Evolutionary conservation across 192 early-diverging fungal genomes (phyloP).

Genomic region (Phlyctochytrium bullatum): DNA sequence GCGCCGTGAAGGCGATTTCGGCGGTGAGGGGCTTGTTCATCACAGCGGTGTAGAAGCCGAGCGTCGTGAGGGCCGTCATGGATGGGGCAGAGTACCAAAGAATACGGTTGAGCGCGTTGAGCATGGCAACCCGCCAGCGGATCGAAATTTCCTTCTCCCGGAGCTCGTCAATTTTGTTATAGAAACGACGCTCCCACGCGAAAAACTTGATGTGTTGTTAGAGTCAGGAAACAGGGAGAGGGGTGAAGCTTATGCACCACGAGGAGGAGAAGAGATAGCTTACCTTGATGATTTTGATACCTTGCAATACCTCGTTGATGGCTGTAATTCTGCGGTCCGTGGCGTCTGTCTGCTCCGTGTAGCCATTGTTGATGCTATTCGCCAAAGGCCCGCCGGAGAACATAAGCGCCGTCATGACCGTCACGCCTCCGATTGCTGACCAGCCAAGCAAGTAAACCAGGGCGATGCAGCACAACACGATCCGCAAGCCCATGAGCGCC

Average conservation of each 20-base stretch:
- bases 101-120: conserved; percentile 28
- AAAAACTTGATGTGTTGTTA: no score
- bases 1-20: conserved; percentile 55
- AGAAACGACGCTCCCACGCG: conserved; percentile 28
- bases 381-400: conserved; percentile 22
- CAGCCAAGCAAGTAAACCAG: conserved; percentile 74
- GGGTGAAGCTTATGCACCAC: no score
- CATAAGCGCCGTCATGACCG: conserved; percentile 47
- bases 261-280: no score
- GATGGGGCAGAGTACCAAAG: conserved; percentile 52
- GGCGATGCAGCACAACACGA: conserved; percentile 55
- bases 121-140: conserved; percentile 5
- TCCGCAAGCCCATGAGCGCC: not conserved
- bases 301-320: conserved; percentile 59
- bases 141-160: conserved; percentile 19
- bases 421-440: conserved; percentile 73
- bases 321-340: conserved; percentile 72
- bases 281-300: conserved; percentile 31
- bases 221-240: no score
- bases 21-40: conserved; percentile 57
- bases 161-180: conserved; percentile 19
- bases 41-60: conserved; percentile 49
- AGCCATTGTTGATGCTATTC: conserved; percentile 34
- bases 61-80: conserved; percentile 49
- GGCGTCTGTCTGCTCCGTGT: conserved; percentile 45